Conservation (phyloP, 768 basidiomycete genomes). For the Trametes maxima region DNA sequence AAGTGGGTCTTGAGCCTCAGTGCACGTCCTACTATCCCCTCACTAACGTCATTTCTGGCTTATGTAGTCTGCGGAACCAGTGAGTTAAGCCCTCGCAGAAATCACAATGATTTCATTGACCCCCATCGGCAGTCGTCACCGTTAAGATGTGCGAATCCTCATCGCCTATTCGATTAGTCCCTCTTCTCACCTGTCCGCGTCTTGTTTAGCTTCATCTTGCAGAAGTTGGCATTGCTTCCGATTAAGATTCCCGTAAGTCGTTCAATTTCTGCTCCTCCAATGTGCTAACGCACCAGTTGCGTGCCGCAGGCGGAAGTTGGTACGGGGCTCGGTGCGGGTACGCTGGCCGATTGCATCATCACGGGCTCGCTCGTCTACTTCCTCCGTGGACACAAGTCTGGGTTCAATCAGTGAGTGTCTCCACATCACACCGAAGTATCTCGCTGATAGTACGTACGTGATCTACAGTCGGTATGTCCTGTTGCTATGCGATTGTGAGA, state of each 20-base stretch:
- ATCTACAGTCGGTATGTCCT: no score
- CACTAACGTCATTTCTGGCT: background rate
- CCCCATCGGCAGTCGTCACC: slow-evolving; percentile 5
- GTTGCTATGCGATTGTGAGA: background rate
- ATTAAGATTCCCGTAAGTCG: background rate
- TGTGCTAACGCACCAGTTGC: background rate
- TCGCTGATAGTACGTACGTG: no score
- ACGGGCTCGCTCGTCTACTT: slow-evolving; percentile 15
- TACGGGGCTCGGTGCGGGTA: slow-evolving; percentile 15
- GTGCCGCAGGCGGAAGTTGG: slow-evolving; percentile 3
- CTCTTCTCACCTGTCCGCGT: background rate
- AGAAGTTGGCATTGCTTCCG: background rate
- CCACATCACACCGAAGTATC: background rate
- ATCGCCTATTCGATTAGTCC: background rate
- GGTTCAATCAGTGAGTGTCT: slow-evolving; percentile 13
- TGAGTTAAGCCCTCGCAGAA: background rate
- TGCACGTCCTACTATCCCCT: background rate
- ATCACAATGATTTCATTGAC: background rate
- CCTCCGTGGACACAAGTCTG: slow-evolving; percentile 12
- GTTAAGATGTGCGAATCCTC: background rate
- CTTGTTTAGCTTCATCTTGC: background rate
- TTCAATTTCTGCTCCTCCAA: background rate
- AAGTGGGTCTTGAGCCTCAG: background rate
- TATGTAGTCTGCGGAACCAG: slow-evolving; percentile 7
- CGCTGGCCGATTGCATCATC: slow-evolving; percentile 19